Base-by-base conservation (phyloP, 2,329 filamentous ascomycete genomes). In the Clarireedia homoeocarpa region DNA sequence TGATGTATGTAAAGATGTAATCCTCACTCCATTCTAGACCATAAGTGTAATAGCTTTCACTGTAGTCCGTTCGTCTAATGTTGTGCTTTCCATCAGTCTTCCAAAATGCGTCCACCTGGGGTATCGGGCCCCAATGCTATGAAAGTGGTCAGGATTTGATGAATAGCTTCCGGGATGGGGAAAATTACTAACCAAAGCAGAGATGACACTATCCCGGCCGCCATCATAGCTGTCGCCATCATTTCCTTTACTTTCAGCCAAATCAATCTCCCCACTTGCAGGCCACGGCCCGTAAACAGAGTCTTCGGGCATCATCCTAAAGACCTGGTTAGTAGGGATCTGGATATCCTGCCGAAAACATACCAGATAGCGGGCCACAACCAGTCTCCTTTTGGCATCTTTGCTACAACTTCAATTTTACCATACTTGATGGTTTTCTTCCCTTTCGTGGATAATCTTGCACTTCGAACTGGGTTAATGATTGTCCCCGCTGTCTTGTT, bases 1-100 rank as follows among this genome's bases (percentile, higher is more conserved):
- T 75, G 39, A 80, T 67, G 63, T 77, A 81, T 26, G 76, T 78
- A 69, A 77, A 80, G 20, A 81, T 69, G 66, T 80, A 79, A 44
- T 75, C 71, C 50, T 74, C 70, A 2, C 70, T 73, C 78, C 78
- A 81, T 61, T 80, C 76, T 15, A 81, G 60, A 5, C 77, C 79
- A 58, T 73, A 82, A 1, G 75, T 81, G 65, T 80, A 75, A 62
- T 75, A 80, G 2, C 59, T 62, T 10, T 72, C 63, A 4, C 72
- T 68, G 59, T 72, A 76, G 53, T 74, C 70, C n/a, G 67, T 67
- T 50, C 71, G 68, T 24, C 69, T 66, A 38, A 72, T 59, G 15
- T 53, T 53, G 9, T 58, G 57, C 26, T 59, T 53, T 6, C 59
- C 58, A 45, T 51, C 42, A 5, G 58, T 62, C 17, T 55, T 55